phyloP scores from a whole-genome alignment of 176 grass and related monocot genomes.

The Avena insularis region DNA sequence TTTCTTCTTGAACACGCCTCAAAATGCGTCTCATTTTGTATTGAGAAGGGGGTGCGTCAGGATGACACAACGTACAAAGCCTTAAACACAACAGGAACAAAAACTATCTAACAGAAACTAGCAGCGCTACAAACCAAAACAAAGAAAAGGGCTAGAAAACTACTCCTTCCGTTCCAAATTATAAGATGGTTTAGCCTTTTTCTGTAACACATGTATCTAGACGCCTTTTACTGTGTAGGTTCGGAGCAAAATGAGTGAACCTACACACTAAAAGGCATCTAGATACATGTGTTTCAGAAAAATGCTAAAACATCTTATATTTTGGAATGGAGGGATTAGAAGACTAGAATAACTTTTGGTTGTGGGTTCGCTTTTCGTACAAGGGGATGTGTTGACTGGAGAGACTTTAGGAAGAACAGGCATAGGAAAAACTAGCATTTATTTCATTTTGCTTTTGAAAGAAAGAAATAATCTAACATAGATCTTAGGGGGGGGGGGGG shows the following conservation, averaged over 20 bases:
- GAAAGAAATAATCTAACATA: background rate
- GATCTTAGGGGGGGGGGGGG: background rate
- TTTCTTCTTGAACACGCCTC: background rate
- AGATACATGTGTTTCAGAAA: background rate
- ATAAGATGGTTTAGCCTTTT: background rate
- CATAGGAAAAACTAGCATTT: slow-evolving; percentile 22
- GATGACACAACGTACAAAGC: background rate
- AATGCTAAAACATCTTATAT: background rate
- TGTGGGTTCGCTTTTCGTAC: background rate
- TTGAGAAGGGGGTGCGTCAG: background rate
- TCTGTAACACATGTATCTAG: too few species aligned
- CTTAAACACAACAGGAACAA: background rate
- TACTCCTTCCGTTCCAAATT: too few species aligned
- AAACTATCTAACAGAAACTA: background rate
- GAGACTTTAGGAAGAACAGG: background rate
- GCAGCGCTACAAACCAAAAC: background rate
- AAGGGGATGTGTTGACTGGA: slow-evolving; percentile 7
- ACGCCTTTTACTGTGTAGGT: too few species aligned
- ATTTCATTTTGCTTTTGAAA: background rate
- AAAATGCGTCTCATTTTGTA: background rate
- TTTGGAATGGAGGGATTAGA: background rate
- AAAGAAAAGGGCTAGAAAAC: background rate
- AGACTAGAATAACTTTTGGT: slow-evolving; percentile 23
- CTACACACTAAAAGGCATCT: background rate
- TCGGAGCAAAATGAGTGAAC: too few species aligned